A percentile compares a stretch with the other conserved stretches of the same genome.
Evolutionary conservation across 2,329 filamentous ascomycete species (phyloP).

Genomic region (Xylaria sp.): DNA sequence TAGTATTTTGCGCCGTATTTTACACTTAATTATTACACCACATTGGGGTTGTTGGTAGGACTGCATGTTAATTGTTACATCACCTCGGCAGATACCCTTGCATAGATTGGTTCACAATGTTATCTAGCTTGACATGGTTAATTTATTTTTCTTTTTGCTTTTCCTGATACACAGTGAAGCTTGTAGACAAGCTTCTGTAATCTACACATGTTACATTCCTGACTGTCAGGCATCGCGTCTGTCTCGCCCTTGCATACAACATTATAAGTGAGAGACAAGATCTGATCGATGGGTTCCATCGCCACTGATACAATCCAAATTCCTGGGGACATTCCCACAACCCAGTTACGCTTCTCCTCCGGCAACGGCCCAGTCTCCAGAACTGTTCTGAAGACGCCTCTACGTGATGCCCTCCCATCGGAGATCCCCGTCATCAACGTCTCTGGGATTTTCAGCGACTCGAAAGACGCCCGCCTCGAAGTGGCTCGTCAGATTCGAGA

Average conservation of each 20-base stretch:
- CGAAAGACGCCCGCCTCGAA: constrained; percentile 50
- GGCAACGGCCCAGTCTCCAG: constrained; percentile 44
- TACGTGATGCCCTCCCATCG: constrained; percentile 41
- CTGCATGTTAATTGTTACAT: no score
- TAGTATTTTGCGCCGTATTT: no score
- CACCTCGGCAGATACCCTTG: constrained; percentile 8
- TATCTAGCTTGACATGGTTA: not conserved
- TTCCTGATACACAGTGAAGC: not conserved
- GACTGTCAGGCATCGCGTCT: not conserved
- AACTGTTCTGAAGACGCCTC: constrained; percentile 41
- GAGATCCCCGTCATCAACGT: constrained; percentile 59
- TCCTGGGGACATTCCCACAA: constrained; percentile 23
- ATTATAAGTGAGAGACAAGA: not conserved
- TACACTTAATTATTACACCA: no score
- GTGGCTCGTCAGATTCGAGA: constrained; percentile 55
- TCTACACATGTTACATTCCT: not conserved
- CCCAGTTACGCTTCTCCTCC: constrained; percentile 42
- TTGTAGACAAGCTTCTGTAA: not conserved
- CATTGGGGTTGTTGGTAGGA: no score
- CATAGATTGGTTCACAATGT: not conserved
- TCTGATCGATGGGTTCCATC: constrained; percentile 24
- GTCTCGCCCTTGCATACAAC: not conserved
- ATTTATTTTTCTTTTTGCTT: not conserved
- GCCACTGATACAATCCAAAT: constrained; percentile 11
- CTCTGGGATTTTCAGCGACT: constrained; percentile 52